Evolutionary conservation across 1,139 yeast genomes (phyloP).

Genomic region (Magnusiomyces suaveolens): DNA sequence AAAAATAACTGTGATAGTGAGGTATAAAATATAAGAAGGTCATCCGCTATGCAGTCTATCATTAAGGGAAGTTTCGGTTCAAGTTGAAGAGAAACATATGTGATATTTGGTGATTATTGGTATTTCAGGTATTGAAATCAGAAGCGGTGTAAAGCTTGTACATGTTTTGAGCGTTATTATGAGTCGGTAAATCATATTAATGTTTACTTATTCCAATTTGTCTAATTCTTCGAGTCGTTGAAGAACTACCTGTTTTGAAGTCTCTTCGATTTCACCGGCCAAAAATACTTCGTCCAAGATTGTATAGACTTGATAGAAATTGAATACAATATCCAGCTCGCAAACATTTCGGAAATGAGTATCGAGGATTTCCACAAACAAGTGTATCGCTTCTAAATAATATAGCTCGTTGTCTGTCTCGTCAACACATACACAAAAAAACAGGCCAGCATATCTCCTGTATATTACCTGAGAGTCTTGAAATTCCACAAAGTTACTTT

Average conservation of each 20-base stretch:
- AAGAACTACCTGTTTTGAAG: conserved; percentile 69
- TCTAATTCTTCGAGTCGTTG: conserved; percentile 42
- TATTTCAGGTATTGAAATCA: too few species aligned
- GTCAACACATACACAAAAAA: conserved; percentile 73
- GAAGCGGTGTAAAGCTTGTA: too few species aligned
- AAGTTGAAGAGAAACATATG: too few species aligned
- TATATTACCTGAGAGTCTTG: conserved; percentile 66
- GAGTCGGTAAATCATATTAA: too few species aligned
- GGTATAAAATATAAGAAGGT: too few species aligned
- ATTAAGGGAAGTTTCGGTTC: too few species aligned
- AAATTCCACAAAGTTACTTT: conserved; percentile 42
- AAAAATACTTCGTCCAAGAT: conserved; percentile 77
- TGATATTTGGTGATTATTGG: too few species aligned
- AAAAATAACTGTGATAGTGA: too few species aligned
- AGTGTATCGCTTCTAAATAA: conserved; percentile 74
- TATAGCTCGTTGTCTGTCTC: conserved; percentile 67
- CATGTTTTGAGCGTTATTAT: too few species aligned
- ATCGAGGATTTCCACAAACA: conserved; percentile 83
- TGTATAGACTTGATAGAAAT: conserved; percentile 84
- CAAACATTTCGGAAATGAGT: conserved; percentile 84
- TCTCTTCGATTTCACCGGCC: conserved; percentile 78
- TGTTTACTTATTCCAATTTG: conserved; percentile 22
- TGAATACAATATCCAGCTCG: conserved; percentile 88
- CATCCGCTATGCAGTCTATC: too few species aligned
- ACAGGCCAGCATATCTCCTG: conserved; percentile 85